These are phyloP conservation scores for Quercus parvula DNA, from an alignment of 306 rosid genomes.

Conservation along the genomic window DNA sequence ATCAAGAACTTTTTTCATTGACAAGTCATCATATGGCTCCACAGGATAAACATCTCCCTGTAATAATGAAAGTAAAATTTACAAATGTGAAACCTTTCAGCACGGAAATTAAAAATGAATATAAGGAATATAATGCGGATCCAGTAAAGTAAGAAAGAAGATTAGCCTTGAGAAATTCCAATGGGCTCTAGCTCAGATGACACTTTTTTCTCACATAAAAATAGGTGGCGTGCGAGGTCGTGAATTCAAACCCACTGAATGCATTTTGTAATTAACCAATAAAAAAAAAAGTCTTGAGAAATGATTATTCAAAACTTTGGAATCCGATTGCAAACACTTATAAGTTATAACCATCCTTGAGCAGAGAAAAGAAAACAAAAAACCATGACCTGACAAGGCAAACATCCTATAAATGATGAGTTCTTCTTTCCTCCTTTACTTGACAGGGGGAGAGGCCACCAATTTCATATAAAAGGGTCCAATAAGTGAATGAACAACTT, in stretches of 20 bases:
- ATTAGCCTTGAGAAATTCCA: neutral
- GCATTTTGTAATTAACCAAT: too few relatives aligned
- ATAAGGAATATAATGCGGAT: neutral
- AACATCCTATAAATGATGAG: neutral
- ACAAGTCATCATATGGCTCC: conserved; percentile 41
- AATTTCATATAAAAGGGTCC: neutral
- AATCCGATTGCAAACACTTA: neutral
- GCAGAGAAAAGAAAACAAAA: neutral
- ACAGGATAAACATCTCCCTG: conserved; percentile 68
- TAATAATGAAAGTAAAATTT: conserved; percentile 6
- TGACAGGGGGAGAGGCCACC: neutral
- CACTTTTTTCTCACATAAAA: too few relatives aligned
- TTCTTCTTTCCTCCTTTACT: neutral
- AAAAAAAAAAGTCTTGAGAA: neutral
- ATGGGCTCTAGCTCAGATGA: too few relatives aligned
- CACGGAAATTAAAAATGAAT: neutral
- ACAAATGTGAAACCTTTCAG: neutral
- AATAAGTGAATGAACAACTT: neutral
- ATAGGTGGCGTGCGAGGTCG: too few relatives aligned
- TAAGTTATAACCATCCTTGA: neutral
- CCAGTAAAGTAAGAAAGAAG: neutral
- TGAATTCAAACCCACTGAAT: too few relatives aligned
- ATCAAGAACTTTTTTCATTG: conserved; percentile 43
- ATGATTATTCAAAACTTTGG: neutral
- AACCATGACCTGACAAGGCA: neutral